Evolutionary conservation across 495 filamentous ascomycete genomes (phyloP), one percentile per base, ranked within the genome.

Genomic region (Aspergillus funiculosus): DNA sequence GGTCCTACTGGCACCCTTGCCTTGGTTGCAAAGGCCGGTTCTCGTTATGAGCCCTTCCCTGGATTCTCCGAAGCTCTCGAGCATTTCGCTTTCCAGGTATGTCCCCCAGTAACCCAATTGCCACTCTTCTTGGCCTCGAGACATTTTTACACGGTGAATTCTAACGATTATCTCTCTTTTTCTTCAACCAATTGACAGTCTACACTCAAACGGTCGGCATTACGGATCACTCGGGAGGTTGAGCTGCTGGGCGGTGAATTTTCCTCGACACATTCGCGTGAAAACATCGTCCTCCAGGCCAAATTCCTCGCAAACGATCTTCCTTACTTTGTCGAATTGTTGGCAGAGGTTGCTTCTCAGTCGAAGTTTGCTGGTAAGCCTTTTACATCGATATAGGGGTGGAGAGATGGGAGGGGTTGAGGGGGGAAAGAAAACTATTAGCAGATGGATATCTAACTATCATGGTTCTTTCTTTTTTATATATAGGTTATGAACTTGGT

Each of bases 251-350:
- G 92, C 53, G 86, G 86, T 56, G 79, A 88, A 75, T 78, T 95
- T 67, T 75, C 70, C 54, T 73, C 92, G 40, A 83, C 85, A 68
- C 87, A 95, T 72, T 86, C 90, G 53, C 82, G 89, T 59, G 92
- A 99, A 72, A 90, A 90, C 56, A 68, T 99, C 47, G 80, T 97
- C 54, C 70, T 97, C 56, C 80, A 86, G 64, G 85, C 92, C 61
- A 95, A 87, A 67, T 97, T 97, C 77, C 78, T 99, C 45, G 78
- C 89, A 61, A 82, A 90, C 60, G 89, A 99, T 54, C 81, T 99
- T 49, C 90, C 92, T 51, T 99, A 97, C 80, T 99, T 95, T 69
- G 79, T 88, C 62, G 92, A 99, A 75, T 75, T 96, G 52, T 78
- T 99, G 54, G 89, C 82, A 43, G 92, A 99, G 72, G 86, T 96